Conservation (phyloP, 2,329 filamentous ascomycete species). For the Colletotrichum sp. region DNA sequence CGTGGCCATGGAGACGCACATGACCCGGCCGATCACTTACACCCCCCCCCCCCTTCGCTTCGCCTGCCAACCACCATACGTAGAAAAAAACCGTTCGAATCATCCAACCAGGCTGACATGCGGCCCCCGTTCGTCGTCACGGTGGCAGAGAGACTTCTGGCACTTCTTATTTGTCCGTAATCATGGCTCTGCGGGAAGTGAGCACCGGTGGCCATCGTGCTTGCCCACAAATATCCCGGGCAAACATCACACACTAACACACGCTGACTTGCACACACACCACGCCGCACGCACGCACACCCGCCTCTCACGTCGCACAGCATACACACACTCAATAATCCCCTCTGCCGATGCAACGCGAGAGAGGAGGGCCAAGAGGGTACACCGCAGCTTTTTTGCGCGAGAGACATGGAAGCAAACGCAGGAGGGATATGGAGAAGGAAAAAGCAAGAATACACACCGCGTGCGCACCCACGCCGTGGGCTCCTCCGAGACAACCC, state of each 20-base stretch:
- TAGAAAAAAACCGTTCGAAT: background rate
- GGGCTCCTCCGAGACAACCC: constrained; percentile 5
- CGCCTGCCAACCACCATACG: background rate
- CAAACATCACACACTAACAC: background rate
- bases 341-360: background rate
- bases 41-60: background rate
- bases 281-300: background rate
- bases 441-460: background rate
- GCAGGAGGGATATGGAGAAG: background rate
- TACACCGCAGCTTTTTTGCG: background rate
- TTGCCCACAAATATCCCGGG: background rate
- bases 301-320: background rate
- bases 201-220: background rate
- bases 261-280: background rate
- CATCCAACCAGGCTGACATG: background rate
- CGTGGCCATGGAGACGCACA: background rate
- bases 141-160: background rate
- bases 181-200: background rate
- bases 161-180: background rate
- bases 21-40: background rate
- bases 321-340: background rate
- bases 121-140: background rate
- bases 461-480: constrained; percentile 1
- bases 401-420: background rate
- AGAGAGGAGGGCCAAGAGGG: background rate